These are phyloP conservation scores for Epichloe baconii DNA, from an alignment of 2,329 filamentous ascomycete species.

Conservation along the genomic window DNA sequence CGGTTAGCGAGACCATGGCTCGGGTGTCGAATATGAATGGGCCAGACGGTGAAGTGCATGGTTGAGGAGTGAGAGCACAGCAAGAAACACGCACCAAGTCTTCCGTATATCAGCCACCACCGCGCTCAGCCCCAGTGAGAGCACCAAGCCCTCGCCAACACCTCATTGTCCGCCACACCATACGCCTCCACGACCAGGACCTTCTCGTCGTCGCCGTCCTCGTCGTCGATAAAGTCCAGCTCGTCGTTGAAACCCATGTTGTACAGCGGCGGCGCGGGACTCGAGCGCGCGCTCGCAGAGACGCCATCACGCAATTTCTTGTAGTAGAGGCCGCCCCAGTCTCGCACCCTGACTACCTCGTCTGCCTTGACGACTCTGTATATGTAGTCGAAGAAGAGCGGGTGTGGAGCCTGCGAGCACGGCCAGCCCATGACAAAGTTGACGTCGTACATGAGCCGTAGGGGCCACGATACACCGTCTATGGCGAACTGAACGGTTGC, in stretches of 20 bases:
- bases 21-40: background rate
- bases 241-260: conserved; percentile 9
- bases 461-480: conserved; percentile 48
- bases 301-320: conserved; percentile 10
- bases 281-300: conserved; percentile 21
- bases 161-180: conserved; percentile 62
- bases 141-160: conserved; percentile 65
- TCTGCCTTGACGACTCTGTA: conserved; percentile 48
- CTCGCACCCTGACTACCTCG: conserved; percentile 49
- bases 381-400: conserved; percentile 59
- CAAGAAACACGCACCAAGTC: conserved; percentile 44
- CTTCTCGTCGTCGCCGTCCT: conserved; percentile 43
- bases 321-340: conserved; percentile 45
- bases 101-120: conserved; percentile 54
- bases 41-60: too few species aligned
- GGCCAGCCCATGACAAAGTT: conserved; percentile 54
- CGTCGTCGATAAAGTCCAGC: conserved; percentile 11
- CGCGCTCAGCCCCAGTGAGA: conserved; percentile 59
- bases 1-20: conserved; percentile 7
- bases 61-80: background rate
- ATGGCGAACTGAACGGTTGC: conserved; percentile 52
- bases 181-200: conserved; percentile 62
- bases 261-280: conserved; percentile 17
- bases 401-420: conserved; percentile 50
- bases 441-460: conserved; percentile 50